Evolutionary conservation across 352 stramenopile genomes (phyloP).

Genomic region (Thraustotheca clavata): DNA sequence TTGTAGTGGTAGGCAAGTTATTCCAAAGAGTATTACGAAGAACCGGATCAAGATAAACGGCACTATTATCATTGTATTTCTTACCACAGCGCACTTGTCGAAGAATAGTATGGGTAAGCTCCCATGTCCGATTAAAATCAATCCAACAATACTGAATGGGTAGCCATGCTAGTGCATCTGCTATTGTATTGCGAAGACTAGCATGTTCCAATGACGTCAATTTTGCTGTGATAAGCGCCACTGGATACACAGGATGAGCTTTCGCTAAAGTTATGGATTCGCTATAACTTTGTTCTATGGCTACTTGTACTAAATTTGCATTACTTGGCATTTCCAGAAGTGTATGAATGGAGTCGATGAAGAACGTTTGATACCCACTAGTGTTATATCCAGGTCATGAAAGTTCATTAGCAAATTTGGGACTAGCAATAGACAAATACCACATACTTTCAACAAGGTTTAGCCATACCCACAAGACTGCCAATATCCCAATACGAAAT

Average conservation of each 20-base stretch:
- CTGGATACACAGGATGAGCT: background rate
- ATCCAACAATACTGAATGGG: conserved; percentile 13
- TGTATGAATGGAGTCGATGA: conserved; percentile 10
- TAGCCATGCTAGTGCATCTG: background rate
- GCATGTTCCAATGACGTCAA: background rate
- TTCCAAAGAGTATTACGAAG: background rate
- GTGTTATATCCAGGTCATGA: conserved; percentile 1
- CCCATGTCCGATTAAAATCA: conserved; percentile 8
- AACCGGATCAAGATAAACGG: background rate
- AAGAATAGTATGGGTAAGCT: background rate
- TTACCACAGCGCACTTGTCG: background rate
- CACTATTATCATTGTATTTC: background rate
- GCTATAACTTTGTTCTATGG: background rate
- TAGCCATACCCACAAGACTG: background rate
- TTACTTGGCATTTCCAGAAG: background rate
- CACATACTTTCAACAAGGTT: background rate
- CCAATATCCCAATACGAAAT: too few species aligned
- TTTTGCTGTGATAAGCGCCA: background rate
- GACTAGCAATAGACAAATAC: background rate
- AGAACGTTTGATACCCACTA: background rate
- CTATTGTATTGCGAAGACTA: background rate
- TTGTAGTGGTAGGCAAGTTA: background rate
- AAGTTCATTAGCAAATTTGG: conserved; percentile 1
- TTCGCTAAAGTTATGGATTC: background rate
- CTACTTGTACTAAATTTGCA: background rate